A percentile compares a stretch with the other conserved stretches of the same genome.
Conservation (phyloP, 2,329 filamentous ascomycete species). For the Reticulascus tulasneorum region DNA sequence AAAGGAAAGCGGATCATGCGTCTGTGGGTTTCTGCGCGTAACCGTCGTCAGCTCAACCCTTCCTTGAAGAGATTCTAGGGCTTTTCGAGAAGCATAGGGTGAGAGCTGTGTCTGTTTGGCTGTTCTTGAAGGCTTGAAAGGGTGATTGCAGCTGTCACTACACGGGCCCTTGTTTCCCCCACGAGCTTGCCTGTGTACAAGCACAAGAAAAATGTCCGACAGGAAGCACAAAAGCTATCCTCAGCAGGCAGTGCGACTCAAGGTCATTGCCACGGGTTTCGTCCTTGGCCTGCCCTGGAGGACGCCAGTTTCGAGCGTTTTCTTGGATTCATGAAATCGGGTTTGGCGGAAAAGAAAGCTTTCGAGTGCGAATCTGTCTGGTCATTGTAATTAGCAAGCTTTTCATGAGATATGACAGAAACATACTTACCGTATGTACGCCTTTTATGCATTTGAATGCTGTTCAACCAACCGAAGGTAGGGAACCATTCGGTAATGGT, state of each 20-base stretch:
- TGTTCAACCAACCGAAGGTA: too few species aligned
- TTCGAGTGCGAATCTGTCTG: too few species aligned
- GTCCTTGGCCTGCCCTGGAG: not conserved
- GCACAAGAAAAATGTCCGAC: conserved; percentile 22
- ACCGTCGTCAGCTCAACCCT: conserved; percentile 18
- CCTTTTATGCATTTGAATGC: too few species aligned
- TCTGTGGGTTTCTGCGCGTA: conserved; percentile 30
- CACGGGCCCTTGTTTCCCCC: conserved; percentile 29
- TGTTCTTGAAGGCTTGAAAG: conserved; percentile 28
- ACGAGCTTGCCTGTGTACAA: conserved; percentile 35
- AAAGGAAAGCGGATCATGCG: conserved; percentile 10
- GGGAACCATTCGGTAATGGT: conserved; percentile 18
- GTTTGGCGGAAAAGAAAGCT: not conserved
- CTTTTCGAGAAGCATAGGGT: conserved; percentile 35
- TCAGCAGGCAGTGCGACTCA: conserved; percentile 1
- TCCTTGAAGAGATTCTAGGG: conserved; percentile 26
- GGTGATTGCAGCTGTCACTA: conserved; percentile 37
- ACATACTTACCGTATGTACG: too few species aligned
- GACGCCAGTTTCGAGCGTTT: too few species aligned
- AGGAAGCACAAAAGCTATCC: conserved; percentile 7
- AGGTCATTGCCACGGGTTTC: not conserved
- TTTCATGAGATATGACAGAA: too few species aligned
- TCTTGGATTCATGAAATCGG: too few species aligned
- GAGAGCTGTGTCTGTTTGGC: conserved; percentile 18
- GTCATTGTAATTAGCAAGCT: too few species aligned